Evolutionary conservation across 2,329 filamentous ascomycete species (phyloP).

Genomic region (Fusarium agapanthi): DNA sequence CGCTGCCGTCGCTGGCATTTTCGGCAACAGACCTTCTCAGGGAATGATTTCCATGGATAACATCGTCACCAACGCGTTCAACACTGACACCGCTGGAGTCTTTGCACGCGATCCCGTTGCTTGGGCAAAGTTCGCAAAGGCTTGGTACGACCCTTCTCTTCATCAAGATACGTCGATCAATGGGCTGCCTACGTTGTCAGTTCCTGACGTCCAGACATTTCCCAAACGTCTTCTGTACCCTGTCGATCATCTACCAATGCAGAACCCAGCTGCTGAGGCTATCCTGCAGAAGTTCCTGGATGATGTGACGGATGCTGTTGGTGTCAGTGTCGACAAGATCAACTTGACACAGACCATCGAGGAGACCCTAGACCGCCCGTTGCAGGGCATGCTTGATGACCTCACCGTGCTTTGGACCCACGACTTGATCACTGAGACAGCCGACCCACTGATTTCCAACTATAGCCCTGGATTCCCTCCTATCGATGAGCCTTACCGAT

Average conservation of each 20-base stretch:
- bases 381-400: background rate
- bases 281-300: background rate
- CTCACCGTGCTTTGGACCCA: background rate
- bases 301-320: background rate
- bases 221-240: background rate
- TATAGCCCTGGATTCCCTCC: background rate
- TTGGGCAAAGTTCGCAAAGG: background rate
- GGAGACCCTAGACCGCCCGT: fast-evolving
- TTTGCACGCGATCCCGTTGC: background rate
- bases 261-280: background rate
- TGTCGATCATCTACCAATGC: background rate
- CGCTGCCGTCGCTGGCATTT: background rate
- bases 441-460: background rate
- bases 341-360: background rate
- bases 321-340: background rate
- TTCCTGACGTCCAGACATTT: background rate
- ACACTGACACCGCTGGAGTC: background rate
- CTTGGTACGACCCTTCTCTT: background rate
- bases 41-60: background rate
- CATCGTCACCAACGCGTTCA: background rate
- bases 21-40: background rate
- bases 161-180: background rate
- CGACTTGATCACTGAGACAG: background rate
- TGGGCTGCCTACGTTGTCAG: background rate
- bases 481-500: background rate